Conservation (phyloP, 768 basidiomycete species). For the Termitomyces titanicus region DNA sequence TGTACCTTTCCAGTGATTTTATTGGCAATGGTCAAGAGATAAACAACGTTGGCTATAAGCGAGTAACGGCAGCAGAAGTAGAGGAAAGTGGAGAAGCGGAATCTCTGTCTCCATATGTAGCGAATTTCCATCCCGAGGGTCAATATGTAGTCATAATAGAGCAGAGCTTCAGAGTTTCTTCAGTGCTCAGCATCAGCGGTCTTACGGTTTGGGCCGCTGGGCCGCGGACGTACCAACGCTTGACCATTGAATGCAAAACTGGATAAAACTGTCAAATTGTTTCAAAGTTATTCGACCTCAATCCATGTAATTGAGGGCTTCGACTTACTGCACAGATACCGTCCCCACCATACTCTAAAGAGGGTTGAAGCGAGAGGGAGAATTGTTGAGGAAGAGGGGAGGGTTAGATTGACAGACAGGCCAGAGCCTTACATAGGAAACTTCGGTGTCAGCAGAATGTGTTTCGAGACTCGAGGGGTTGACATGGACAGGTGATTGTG, state of each 20-base stretch:
- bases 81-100: conserved; percentile 23
- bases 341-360: not conserved
- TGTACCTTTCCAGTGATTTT: conserved; percentile 14
- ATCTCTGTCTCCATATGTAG: conserved; percentile 24
- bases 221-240: conserved; percentile 7
- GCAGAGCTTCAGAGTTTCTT: conserved; percentile 11
- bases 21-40: conserved; percentile 20
- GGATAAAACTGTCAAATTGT: conserved; percentile 3
- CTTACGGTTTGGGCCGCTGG: no score
- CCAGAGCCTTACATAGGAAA: not conserved
- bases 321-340: not conserved
- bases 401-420: no score
- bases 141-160: conserved; percentile 25
- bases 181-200: no score
- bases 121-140: conserved; percentile 22
- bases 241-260: conserved; percentile 17
- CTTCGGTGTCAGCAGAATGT: no score
- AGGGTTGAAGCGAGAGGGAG: not conserved
- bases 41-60: conserved; percentile 23
- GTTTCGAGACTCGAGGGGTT: not conserved
- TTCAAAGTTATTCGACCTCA: not conserved
- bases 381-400: no score
- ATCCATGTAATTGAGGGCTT: not conserved
- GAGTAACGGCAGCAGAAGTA: conserved; percentile 26
- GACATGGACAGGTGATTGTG: not conserved